Evolutionary conservation across 805 yeast species (phyloP), one percentile per base, ranked within the genome.

Genomic region (Lipomyces yamanashiensis): DNA sequence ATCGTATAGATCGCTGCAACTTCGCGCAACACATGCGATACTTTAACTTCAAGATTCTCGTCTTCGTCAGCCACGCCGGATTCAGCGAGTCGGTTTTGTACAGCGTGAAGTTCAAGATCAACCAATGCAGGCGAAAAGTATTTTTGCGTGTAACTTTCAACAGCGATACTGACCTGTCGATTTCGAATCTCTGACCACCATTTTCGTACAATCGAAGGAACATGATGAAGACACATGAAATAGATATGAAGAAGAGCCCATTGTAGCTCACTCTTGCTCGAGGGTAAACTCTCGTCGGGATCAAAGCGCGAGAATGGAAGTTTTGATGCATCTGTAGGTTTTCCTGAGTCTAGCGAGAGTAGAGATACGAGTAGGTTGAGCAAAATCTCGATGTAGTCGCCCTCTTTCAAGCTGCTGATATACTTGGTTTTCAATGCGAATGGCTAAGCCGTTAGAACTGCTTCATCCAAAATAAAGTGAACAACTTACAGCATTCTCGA

Each of bases 161-260:
- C 79, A 44, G 79, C 78, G 7, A 78, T 72, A 70, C 87, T 89
- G 65, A 84, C 75, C 52, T 87, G 88, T 61, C 86, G 82, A 71
- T 89, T 89, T 67, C 91, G 83, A 40, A 91, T 80, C 17, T 84
- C 84, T 59, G 84, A 79, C 76, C 81, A 92, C 96, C 96, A 92
- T 13, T 75, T 74, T 70, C 86, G 88, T 1, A 82, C 83, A 17
- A 79, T 73, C 2, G 88, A 82, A 1, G 90, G 89, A 51, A 85
- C 77, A 67, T 80, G 77, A 53, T 77, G 75, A 71, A 86, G 79
- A 1, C 82, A 70, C 51, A 79, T 74, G 71, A 80, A 88, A 66
- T 81, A 83, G 52, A 87, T 71, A 70, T 87, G 84, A 13, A 84
- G 72, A 2, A 82, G 68, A 23, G 85, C 62, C 40, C 80, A 74